These are phyloP conservation scores for Calocybe cyanea DNA, from an alignment of 768 basidiomycete species.

Conservation along the genomic window DNA sequence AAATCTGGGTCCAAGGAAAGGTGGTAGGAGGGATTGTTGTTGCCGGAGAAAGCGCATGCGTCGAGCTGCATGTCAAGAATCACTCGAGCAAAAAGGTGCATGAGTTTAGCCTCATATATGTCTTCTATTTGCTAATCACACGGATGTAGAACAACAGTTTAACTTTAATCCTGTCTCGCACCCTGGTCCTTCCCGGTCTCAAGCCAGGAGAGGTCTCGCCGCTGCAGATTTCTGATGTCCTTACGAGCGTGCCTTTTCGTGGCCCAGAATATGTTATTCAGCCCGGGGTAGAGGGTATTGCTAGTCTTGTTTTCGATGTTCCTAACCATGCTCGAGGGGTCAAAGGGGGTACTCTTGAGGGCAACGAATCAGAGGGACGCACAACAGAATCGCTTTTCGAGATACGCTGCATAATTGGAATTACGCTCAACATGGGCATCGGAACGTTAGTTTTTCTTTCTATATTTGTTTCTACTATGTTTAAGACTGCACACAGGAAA, in stretches of 20 bases:
- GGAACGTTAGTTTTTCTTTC: slow-evolving; percentile 48
- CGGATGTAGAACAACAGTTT: slow-evolving; percentile 60
- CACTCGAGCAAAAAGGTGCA: slow-evolving; percentile 74
- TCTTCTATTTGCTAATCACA: not conserved
- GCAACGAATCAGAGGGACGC: slow-evolving; percentile 34
- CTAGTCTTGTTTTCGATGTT: slow-evolving; percentile 78
- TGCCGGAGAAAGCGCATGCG: slow-evolving; percentile 65
- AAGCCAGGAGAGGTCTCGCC: slow-evolving; percentile 38
- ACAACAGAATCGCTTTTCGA: slow-evolving; percentile 61
- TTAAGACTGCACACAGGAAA: slow-evolving; percentile 44
- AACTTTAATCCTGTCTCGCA: slow-evolving; percentile 55
- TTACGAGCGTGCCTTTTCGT: slow-evolving; percentile 65
- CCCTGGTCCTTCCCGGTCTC: slow-evolving; percentile 50
- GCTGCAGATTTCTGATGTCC: slow-evolving; percentile 62
- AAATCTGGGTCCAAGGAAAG: slow-evolving; percentile 71
- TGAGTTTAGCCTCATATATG: slow-evolving; percentile 1
- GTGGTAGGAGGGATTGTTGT: slow-evolving; percentile 61
- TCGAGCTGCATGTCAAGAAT: slow-evolving; percentile 80
- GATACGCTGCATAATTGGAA: slow-evolving; percentile 56
- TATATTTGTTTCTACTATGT: not conserved
- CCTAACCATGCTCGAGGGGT: slow-evolving; percentile 63
- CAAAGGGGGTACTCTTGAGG: slow-evolving; percentile 57
- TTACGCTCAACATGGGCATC: slow-evolving; percentile 67
- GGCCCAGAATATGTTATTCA: slow-evolving; percentile 72
- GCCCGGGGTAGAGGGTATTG: slow-evolving; percentile 74